Evolutionary conservation across 495 filamentous ascomycete species (phyloP).

Genomic region (Trichoderma asperelloides): DNA sequence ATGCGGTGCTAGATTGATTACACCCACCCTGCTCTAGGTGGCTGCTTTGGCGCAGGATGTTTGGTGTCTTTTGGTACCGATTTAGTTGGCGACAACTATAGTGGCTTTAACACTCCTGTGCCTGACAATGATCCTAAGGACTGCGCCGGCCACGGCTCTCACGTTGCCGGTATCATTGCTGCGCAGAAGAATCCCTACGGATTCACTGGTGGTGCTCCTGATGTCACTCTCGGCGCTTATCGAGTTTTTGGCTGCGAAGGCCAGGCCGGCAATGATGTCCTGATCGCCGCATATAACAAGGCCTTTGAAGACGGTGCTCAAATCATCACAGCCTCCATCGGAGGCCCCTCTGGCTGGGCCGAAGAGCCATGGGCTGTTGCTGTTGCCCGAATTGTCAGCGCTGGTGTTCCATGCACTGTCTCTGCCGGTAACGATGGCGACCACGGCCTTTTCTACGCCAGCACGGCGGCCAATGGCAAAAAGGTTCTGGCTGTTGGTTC

Average conservation of each 20-base stretch:
- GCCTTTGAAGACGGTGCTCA: slow-evolving; percentile 50
- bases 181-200: slow-evolving; percentile 41
- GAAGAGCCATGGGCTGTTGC: slow-evolving; percentile 47
- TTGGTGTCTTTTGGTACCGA: slow-evolving; percentile 46
- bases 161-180: slow-evolving; percentile 47
- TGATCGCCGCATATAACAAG: slow-evolving; percentile 47
- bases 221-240: slow-evolving; percentile 45
- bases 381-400: slow-evolving; percentile 45
- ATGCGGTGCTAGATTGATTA: slow-evolving; percentile 40
- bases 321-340: slow-evolving; percentile 52
- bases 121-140: slow-evolving; percentile 40
- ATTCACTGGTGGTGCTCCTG: slow-evolving; percentile 47
- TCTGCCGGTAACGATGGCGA: slow-evolving; percentile 48
- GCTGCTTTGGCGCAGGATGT: slow-evolving; percentile 46
- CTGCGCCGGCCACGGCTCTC: slow-evolving; percentile 39
- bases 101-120: slow-evolving; percentile 29
- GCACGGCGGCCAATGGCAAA: slow-evolving; percentile 43
- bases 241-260: slow-evolving; percentile 46
- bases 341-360: slow-evolving; percentile 45
- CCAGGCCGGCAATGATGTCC: slow-evolving; percentile 40
- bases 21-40: slow-evolving; percentile 48
- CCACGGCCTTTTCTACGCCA: slow-evolving; percentile 44
- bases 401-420: slow-evolving; percentile 45
- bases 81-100: slow-evolving; percentile 43
- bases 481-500: slow-evolving; percentile 44